phyloP scores from a whole-genome alignment of 257 asterid species.

The Rauvolfia tetraphylla region DNA sequence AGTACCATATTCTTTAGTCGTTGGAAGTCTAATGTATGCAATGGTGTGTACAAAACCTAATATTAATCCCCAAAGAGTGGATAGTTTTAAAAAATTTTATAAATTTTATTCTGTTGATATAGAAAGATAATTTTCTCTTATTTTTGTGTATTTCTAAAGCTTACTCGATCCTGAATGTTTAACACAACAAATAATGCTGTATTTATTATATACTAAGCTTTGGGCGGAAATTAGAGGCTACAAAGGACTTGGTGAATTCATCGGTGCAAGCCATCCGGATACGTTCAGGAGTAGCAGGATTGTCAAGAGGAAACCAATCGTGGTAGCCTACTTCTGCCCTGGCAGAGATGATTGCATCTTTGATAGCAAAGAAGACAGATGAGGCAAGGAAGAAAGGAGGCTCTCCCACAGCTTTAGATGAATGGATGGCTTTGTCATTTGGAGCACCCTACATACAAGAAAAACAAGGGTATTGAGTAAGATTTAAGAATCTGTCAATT shows the following conservation, averaged over 20 bases:
- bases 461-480: neutral
- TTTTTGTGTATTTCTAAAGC: too few species aligned
- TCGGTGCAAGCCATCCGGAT: slow-evolving; percentile 94
- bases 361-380: slow-evolving; percentile 74
- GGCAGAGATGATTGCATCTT: slow-evolving; percentile 78
- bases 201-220: slow-evolving; percentile 55
- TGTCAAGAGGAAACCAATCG: slow-evolving; percentile 84
- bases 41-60: too few species aligned
- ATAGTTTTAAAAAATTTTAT: too few species aligned
- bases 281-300: slow-evolving; percentile 95
- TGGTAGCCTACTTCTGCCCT: slow-evolving; percentile 64
- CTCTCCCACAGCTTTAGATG: slow-evolving; percentile 97
- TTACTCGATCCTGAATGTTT: too few species aligned
- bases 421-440: slow-evolving; percentile 74
- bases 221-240: slow-evolving; percentile 48
- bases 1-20: too few species aligned
- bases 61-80: too few species aligned
- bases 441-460: slow-evolving; percentile 65
- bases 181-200: neutral
- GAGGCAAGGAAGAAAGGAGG: slow-evolving; percentile 95
- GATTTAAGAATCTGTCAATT: neutral
- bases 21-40: too few species aligned
- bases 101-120: too few species aligned
- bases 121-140: too few species aligned
- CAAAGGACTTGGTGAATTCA: slow-evolving; percentile 53